Percentiles rank a stretch among this genome's conserved stretches.
phyloP scores from a whole-genome alignment of 2,329 filamentous ascomycete genomes.

The Aspergillus carbonarius region DNA sequence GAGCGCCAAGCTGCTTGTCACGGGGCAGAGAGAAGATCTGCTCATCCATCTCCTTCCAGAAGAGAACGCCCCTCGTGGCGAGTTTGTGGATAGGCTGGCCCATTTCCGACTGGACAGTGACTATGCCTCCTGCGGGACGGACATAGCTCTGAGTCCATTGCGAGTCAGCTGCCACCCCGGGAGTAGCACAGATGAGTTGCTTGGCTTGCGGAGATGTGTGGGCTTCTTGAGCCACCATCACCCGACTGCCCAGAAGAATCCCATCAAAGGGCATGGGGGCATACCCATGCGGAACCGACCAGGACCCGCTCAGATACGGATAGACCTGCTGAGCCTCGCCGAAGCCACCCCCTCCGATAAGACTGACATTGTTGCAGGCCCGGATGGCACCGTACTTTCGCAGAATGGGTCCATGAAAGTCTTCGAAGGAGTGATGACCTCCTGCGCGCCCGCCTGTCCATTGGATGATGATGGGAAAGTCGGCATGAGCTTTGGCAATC shows the following conservation, averaged over 20 bases:
- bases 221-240: neutral
- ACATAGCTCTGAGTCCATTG: neutral
- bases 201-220: neutral
- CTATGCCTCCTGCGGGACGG: neutral
- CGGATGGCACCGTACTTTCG: neutral
- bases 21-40: slow-evolving; percentile 4
- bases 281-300: neutral
- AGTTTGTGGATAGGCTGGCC: slow-evolving; percentile 1
- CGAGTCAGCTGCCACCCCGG: neutral
- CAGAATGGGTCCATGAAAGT: neutral
- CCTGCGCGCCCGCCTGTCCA: neutral
- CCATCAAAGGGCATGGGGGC: neutral
- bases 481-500: neutral
- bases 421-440: slow-evolving; percentile 1
- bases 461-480: neutral
- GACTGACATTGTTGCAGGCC: neutral
- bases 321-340: neutral
- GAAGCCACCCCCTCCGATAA: neutral
- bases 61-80: neutral
- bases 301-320: neutral
- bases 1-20: neutral
- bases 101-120: slow-evolving; percentile 1
- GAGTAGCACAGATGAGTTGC: neutral
- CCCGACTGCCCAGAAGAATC: neutral
- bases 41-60: slow-evolving; percentile 5